phyloP scores from a whole-genome alignment of 139 green algal genomes.

The Dunaliella sp. region DNA sequence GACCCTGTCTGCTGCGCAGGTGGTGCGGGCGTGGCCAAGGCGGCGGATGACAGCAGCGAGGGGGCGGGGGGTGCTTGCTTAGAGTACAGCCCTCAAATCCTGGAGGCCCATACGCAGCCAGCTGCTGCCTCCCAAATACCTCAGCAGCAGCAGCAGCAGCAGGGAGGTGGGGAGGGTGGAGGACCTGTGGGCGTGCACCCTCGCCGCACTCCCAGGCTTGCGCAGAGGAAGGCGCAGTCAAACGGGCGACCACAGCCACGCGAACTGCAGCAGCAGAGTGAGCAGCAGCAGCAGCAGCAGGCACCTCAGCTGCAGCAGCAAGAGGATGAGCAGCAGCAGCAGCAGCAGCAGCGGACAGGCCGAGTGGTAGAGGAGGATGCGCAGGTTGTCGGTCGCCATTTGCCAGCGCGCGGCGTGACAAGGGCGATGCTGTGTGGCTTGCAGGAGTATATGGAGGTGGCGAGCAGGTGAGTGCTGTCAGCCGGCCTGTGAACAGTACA shows the following conservation, averaged over 20 bases:
- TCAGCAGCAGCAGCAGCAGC: background rate
- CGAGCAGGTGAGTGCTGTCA: background rate
- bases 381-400: background rate
- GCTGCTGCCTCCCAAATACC: background rate
- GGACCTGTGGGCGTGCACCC: background rate
- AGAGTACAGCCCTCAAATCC: background rate
- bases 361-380: background rate
- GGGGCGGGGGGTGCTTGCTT: background rate
- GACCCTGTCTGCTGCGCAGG: too few species aligned
- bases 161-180: background rate
- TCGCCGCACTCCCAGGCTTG: background rate
- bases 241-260: too few species aligned
- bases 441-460: constrained; percentile 3
- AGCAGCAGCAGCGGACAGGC: background rate
- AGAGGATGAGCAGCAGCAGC: background rate
- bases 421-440: background rate
- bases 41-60: too few species aligned
- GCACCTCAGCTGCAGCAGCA: background rate
- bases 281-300: background rate
- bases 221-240: background rate
- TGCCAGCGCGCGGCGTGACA: background rate
- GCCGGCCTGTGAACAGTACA: too few species aligned
- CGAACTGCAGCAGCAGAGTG: background rate
- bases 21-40: too few species aligned
- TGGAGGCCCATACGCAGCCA: background rate